Conservation (phyloP, 352 stramenopile genomes). For the Globisporangium lucens region DNA sequence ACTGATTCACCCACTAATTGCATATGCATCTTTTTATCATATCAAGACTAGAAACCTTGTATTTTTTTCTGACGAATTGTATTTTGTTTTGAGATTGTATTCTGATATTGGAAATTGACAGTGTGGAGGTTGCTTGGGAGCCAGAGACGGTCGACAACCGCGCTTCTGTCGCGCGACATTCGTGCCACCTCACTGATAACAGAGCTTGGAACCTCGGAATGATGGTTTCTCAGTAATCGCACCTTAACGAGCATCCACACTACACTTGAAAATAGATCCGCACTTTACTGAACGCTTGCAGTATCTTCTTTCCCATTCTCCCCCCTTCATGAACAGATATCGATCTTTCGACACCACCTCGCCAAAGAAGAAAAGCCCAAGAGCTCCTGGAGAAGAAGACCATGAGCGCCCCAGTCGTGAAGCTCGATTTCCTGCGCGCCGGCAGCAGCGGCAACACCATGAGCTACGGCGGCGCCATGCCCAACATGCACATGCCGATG, state of each 20-base stretch:
- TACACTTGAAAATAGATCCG: not conserved
- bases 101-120: not conserved
- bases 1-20: not conserved
- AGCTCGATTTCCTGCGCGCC: slow-evolving; percentile 70
- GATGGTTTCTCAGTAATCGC: not conserved
- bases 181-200: not conserved
- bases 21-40: not conserved
- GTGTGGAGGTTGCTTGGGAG: not conserved
- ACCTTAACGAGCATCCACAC: not conserved
- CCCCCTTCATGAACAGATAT: not conserved
- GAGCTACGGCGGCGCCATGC: slow-evolving; percentile 77
- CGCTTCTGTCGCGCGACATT: not conserved
- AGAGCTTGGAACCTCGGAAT: not conserved
- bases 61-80: not conserved
- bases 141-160: not conserved
- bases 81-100: not conserved
- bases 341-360: slow-evolving; percentile 5
- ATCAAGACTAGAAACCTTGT: not conserved
- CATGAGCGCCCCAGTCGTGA: slow-evolving; percentile 36
- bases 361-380: not conserved
- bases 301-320: not conserved
- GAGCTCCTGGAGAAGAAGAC: slow-evolving; percentile 1
- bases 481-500: slow-evolving; percentile 56
- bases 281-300: not conserved
- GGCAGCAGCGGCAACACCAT: slow-evolving; percentile 56